These are phyloP conservation scores for Tilletiopsis washingtonensis DNA, from an alignment of 1,284 basidiomycete species.

Conservation along the genomic window DNA sequence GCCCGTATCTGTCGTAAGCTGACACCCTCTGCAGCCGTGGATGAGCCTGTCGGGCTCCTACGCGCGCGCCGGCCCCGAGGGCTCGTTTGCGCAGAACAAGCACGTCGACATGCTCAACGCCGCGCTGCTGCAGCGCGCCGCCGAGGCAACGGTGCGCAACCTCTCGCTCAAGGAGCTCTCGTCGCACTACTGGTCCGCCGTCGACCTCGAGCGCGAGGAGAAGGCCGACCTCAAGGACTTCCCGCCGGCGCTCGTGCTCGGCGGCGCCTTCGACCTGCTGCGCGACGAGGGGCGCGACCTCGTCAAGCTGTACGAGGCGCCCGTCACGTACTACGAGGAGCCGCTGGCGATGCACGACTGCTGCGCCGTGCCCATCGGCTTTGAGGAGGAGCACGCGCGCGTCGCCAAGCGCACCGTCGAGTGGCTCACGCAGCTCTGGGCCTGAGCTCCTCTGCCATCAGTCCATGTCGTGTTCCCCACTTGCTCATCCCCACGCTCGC, in stretches of 20 bases:
- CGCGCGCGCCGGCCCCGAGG: neutral
- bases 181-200: neutral
- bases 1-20: neutral
- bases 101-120: neutral
- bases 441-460: no score
- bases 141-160: neutral
- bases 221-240: neutral
- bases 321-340: neutral
- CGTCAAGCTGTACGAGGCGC: neutral
- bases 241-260: neutral
- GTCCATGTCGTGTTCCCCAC: no score
- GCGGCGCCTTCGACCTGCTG: neutral
- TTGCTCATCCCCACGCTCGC: no score
- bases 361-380: neutral
- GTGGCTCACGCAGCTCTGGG: neutral
- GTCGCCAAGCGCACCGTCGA: neutral
- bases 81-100: neutral
- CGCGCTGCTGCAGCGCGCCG: neutral
- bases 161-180: neutral
- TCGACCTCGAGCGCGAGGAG: neutral
- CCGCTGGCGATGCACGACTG: slow-evolving; percentile 1
- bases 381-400: neutral
- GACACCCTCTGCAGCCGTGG: slow-evolving; percentile 2
- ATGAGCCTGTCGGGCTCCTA: slow-evolving; percentile 1
- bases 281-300: slow-evolving; percentile 1